phyloP scores from a whole-genome alignment of 108 stramenopile genomes.

The Chaetoceros tenuissimus region DNA sequence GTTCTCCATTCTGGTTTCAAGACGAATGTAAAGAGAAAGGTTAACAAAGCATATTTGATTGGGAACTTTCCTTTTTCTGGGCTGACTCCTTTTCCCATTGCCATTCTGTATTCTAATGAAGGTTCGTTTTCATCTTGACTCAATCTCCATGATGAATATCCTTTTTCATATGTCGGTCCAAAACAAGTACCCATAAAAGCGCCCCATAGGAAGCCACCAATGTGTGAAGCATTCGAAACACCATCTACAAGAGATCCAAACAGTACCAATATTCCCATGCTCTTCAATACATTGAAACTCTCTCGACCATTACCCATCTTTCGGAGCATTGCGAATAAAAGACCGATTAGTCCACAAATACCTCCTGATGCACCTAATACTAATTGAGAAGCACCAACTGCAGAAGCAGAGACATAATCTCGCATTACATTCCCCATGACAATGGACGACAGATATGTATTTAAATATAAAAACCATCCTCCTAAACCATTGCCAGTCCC shows the following conservation, averaged over 20 bases:
- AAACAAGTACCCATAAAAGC: constrained; percentile 41
- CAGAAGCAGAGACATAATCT: not conserved
- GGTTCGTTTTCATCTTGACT: not conserved
- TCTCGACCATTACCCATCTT: constrained; percentile 51
- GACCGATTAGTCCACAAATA: constrained; percentile 67
- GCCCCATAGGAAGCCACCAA: constrained; percentile 73
- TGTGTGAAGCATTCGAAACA: constrained; percentile 56
- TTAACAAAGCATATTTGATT: not conserved
- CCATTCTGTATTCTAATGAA: not conserved
- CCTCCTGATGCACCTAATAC: constrained; percentile 68
- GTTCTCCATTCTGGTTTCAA: not conserved
- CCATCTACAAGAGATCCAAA: constrained; percentile 39
- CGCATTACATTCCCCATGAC: constrained; percentile 42
- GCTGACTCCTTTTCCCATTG: not conserved
- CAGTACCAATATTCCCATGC: constrained; percentile 42
- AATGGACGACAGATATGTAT: constrained; percentile 50
- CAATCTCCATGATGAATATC: constrained; percentile 19
- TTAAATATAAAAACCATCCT: constrained; percentile 44
- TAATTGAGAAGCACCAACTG: not conserved
- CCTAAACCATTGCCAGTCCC: constrained; percentile 29
- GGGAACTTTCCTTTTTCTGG: not conserved
- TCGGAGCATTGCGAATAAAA: constrained; percentile 48
- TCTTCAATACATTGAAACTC: constrained; percentile 28
- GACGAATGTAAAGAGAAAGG: not conserved
- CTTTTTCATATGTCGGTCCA: constrained; percentile 53